Evolutionary conservation across 352 stramenopile genomes (phyloP).

Genomic region (Phytophthora megakarya): DNA sequence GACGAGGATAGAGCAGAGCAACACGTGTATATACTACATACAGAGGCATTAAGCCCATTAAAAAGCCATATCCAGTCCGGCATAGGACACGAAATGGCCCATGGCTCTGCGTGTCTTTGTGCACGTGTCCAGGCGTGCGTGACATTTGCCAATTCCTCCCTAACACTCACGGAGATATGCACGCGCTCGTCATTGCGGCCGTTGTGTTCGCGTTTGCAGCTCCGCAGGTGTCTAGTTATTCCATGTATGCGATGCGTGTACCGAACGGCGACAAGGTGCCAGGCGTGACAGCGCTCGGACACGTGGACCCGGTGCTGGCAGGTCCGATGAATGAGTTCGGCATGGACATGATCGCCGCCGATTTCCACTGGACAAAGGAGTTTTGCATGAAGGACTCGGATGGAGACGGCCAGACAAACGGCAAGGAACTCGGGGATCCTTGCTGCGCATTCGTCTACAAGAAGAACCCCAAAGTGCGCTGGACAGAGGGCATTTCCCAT

Average conservation of each 20-base stretch:
- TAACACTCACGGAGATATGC: slow-evolving; percentile 12
- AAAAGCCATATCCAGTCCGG: no score
- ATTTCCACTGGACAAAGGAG: slow-evolving; percentile 33
- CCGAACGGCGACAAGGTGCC: slow-evolving; percentile 44
- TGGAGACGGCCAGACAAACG: slow-evolving; percentile 37
- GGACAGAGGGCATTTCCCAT: slow-evolving; percentile 30
- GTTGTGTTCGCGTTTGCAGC: not conserved
- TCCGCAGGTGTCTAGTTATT: slow-evolving; percentile 8
- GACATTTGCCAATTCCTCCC: slow-evolving; percentile 8
- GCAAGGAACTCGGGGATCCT: slow-evolving; percentile 37
- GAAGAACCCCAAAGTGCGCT: slow-evolving; percentile 28
- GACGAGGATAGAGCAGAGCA: slow-evolving; percentile 19
- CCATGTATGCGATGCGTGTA: slow-evolving; percentile 31
- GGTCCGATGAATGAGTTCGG: slow-evolving; percentile 40
- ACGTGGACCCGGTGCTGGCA: slow-evolving; percentile 23
- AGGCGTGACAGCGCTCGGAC: slow-evolving; percentile 35
- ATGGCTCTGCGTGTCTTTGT: slow-evolving; percentile 19
- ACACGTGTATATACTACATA: no score
- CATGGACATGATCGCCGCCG: slow-evolving; percentile 33
- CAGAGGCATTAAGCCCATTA: no score
- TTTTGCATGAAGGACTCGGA: slow-evolving; percentile 43
- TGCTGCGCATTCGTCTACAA: slow-evolving; percentile 30
- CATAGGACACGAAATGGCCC: slow-evolving; percentile 6
- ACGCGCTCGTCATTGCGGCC: not conserved
- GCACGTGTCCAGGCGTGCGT: slow-evolving; percentile 9